Percentiles rank a stretch among this genome's conserved stretches.
These are phyloP conservation scores for Penicillium herquei DNA, from an alignment of 495 filamentous ascomycete genomes.

Conservation along the genomic window DNA sequence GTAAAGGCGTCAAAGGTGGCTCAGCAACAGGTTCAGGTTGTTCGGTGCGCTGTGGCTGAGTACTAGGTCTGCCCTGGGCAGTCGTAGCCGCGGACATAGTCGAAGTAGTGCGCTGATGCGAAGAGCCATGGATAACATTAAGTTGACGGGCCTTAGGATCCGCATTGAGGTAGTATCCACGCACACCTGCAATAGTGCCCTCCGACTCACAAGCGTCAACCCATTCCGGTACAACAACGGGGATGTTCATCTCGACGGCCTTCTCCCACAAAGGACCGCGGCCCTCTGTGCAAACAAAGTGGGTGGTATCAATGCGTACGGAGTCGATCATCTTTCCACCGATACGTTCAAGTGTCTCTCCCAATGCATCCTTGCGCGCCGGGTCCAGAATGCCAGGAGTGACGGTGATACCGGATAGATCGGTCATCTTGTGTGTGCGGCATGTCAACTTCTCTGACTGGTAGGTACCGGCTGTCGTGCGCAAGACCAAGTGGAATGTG, in stretches of 20 bases:
- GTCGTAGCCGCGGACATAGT: conserved; percentile 25
- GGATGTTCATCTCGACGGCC: conserved; percentile 96
- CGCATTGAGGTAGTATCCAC: conserved; percentile 93
- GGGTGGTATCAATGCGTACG: conserved; percentile 95
- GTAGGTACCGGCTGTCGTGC: conserved; percentile 86
- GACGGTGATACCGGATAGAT: conserved; percentile 92
- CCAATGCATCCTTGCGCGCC: conserved; percentile 69
- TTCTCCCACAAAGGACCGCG: conserved; percentile 89
- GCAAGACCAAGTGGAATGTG: conserved; percentile 86
- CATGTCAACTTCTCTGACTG: conserved; percentile 80
- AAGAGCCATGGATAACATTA: conserved; percentile 43
- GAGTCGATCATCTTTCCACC: conserved; percentile 88
- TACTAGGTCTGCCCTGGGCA: conserved; percentile 27
- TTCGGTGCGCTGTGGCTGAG: conserved; percentile 18
- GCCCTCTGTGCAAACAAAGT: conserved; percentile 98
- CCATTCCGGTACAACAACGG: conserved; percentile 97
- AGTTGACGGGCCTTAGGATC: conserved; percentile 65
- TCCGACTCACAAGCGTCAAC: conserved; percentile 90
- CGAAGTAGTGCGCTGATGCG: conserved; percentile 44
- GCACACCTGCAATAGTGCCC: conserved; percentile 89
- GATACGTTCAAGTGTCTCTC: conserved; percentile 76
- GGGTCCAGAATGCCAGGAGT: conserved; percentile 84
- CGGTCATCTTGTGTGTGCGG: conserved; percentile 97
- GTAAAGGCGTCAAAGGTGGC: conserved; percentile 45
- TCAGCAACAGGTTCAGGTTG: conserved; percentile 27